These are phyloP conservation scores for Phyllostachys edulis DNA, from an alignment of 176 grass and related monocot species.

Conservation along the genomic window DNA sequence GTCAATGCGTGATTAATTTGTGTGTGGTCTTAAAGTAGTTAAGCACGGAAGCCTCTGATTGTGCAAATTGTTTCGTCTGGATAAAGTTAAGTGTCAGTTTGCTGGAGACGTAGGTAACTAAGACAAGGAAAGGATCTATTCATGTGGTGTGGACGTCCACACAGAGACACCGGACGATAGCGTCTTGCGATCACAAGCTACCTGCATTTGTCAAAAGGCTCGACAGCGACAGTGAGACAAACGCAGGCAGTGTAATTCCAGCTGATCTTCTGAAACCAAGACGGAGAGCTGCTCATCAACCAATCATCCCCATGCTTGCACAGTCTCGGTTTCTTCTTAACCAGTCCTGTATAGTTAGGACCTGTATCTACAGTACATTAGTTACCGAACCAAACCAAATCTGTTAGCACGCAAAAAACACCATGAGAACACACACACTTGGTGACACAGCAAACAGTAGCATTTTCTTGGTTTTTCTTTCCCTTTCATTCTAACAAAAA, in stretches of 20 bases:
- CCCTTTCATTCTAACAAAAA: no score
- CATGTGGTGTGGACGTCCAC: slow-evolving; percentile 19
- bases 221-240: background rate
- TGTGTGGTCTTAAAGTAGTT: background rate
- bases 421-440: no score
- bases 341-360: no score
- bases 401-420: no score
- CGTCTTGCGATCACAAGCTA: slow-evolving; percentile 16
- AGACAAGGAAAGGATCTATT: background rate
- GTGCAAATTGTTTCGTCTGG: background rate
- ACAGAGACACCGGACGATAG: background rate
- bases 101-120: background rate
- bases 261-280: slow-evolving; percentile 15
- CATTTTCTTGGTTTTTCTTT: no score
- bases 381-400: background rate
- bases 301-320: background rate
- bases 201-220: slow-evolving; percentile 43
- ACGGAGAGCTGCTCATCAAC: background rate
- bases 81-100: background rate
- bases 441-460: no score
- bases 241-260: background rate
- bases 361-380: background rate
- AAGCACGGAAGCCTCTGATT: background rate
- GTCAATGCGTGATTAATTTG: background rate
- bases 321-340: no score